phyloP scores from a whole-genome alignment of 331 rosid species.

The Quercus tomentella region DNA sequence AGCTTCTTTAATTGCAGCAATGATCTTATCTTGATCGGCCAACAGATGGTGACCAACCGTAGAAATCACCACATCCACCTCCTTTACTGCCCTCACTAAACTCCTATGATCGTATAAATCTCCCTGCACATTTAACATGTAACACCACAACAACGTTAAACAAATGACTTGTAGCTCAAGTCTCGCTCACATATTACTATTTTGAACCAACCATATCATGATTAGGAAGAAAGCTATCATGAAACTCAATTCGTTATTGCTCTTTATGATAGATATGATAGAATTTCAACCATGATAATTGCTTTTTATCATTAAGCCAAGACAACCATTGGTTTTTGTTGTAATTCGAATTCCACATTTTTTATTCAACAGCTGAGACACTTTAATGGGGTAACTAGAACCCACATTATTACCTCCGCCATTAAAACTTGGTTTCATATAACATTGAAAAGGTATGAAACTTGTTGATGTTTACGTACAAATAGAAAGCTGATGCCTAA shows the following conservation, averaged over 20 bases:
- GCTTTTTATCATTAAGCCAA: too few relatives aligned
- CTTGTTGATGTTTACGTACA: conserved; percentile 16
- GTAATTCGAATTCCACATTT: too few relatives aligned
- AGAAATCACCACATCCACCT: conserved; percentile 60
- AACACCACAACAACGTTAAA: background rate
- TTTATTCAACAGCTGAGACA: too few relatives aligned
- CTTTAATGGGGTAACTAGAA: too few relatives aligned
- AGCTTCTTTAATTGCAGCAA: conserved; percentile 2
- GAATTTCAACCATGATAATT: too few relatives aligned
- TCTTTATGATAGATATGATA: too few relatives aligned
- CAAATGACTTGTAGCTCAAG: background rate
- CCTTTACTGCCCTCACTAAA: conserved; percentile 51
- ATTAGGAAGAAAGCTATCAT: too few relatives aligned
- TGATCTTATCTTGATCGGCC: conserved; percentile 41
- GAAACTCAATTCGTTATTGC: too few relatives aligned
- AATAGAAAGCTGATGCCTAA: conserved; percentile 31
- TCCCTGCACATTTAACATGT: conserved; percentile 29
- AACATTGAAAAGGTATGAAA: background rate
- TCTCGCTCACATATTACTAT: too few relatives aligned
- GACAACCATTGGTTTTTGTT: too few relatives aligned
- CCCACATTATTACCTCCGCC: background rate
- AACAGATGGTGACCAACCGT: conserved; percentile 27
- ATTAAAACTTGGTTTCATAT: conserved; percentile 3
- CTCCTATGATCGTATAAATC: conserved; percentile 49
- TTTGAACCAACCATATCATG: background rate